Evolutionary conservation across 495 filamentous ascomycete species (phyloP).

Genomic region (Daldinia bambusicola): DNA sequence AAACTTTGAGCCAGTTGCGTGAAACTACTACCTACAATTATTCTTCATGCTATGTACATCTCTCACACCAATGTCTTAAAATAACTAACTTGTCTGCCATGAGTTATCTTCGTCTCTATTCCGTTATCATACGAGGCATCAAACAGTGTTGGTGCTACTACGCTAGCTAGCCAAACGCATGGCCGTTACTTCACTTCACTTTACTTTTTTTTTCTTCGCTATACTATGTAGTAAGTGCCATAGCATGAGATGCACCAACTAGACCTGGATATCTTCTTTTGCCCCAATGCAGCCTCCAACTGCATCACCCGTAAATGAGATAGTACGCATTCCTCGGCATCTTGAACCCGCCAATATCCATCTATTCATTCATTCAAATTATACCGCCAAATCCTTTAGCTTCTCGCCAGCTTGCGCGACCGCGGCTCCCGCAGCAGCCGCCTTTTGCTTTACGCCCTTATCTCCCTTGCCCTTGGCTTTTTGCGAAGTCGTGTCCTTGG

Average conservation of each 20-base stretch:
- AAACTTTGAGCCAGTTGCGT: neutral
- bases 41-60: neutral
- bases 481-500: slow-evolving; percentile 63
- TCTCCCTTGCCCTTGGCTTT: slow-evolving; percentile 55
- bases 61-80: neutral
- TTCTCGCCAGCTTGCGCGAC: slow-evolving; percentile 39
- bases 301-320: slow-evolving; percentile 3
- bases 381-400: slow-evolving; percentile 41
- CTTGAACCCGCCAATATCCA: neutral
- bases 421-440: slow-evolving; percentile 26
- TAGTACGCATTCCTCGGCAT: slow-evolving; percentile 1
- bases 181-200: neutral
- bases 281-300: neutral
- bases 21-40: neutral
- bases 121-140: neutral
- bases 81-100: neutral
- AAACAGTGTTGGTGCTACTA: neutral
- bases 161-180: slow-evolving; percentile 4
- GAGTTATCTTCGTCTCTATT: slow-evolving; percentile 4
- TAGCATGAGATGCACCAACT: neutral
- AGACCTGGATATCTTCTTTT: slow-evolving; percentile 10
- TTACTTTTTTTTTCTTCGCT: neutral
- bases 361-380: slow-evolving; percentile 1
- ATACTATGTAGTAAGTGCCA: neutral
- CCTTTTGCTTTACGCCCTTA: slow-evolving; percentile 39